Evolutionary conservation across 495 filamentous ascomycete species (phyloP).

Genomic region (Daldinia concentrica): DNA sequence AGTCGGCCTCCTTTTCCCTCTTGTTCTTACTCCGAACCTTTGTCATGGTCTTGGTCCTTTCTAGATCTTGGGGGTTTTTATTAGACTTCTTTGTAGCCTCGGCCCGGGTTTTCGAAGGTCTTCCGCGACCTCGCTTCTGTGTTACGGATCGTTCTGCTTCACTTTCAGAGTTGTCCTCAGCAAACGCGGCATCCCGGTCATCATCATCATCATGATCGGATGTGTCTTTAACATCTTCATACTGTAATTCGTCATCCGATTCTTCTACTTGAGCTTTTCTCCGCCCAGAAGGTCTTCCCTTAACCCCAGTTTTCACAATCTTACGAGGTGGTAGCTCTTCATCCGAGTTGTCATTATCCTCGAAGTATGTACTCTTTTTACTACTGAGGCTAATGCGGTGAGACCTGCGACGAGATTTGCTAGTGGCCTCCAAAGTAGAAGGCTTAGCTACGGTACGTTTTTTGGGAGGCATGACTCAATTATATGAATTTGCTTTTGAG

Average conservation of each 20-base stretch:
- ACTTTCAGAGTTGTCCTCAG: slow-evolving; percentile 39
- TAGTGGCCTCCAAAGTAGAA: slow-evolving; percentile 4
- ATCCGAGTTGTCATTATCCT: slow-evolving; percentile 32
- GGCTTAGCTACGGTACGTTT: slow-evolving; percentile 35
- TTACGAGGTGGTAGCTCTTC: slow-evolving; percentile 33
- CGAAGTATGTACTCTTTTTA: slow-evolving; percentile 55
- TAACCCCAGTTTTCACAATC: slow-evolving; percentile 17
- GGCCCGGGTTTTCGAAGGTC: slow-evolving; percentile 25
- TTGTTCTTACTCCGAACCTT: slow-evolving; percentile 6
- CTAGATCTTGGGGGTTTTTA: slow-evolving; percentile 15
- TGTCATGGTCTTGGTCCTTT: not conserved
- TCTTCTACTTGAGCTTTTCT: slow-evolving; percentile 16
- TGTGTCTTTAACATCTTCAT: slow-evolving; percentile 37
- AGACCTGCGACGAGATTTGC: slow-evolving; percentile 48
- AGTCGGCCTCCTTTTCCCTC: slow-evolving; percentile 20
- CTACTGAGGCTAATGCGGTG: slow-evolving; percentile 46
- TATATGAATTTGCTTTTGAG: not conserved
- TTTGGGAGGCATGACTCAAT: slow-evolving; percentile 36
- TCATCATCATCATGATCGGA: slow-evolving; percentile 32
- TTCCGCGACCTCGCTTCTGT: slow-evolving; percentile 38
- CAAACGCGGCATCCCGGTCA: slow-evolving; percentile 41
- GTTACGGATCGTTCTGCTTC: slow-evolving; percentile 26
- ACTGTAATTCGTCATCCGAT: slow-evolving; percentile 37
- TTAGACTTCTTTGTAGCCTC: slow-evolving; percentile 16
- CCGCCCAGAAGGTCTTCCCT: not conserved